phyloP scores from a whole-genome alignment of 2,329 filamentous ascomycete genomes.

The Colletotrichum theobromicola region DNA sequence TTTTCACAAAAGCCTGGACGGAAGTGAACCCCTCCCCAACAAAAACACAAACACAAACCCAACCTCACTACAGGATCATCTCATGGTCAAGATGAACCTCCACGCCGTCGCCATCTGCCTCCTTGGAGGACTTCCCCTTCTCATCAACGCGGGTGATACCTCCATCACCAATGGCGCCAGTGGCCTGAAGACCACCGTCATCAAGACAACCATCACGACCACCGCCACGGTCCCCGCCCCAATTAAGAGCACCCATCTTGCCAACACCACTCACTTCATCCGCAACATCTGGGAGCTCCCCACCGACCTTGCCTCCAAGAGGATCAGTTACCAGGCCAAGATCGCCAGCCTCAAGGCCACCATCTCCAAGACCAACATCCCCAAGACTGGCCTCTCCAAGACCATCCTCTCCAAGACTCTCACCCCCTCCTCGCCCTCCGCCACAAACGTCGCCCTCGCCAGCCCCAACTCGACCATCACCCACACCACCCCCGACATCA shows the following conservation, averaged over 20 bases:
- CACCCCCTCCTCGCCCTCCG: neutral
- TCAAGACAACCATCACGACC: neutral
- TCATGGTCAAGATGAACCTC: neutral
- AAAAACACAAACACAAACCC: neutral
- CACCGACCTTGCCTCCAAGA: neutral
- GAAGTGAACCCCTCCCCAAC: neutral
- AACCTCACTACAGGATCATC: neutral
- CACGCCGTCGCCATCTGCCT: neutral
- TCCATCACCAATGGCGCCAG: neutral
- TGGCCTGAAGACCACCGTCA: neutral
- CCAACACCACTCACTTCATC: neutral
- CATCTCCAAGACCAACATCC: neutral
- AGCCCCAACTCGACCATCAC: neutral
- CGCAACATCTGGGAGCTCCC: neutral
- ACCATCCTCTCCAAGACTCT: neutral
- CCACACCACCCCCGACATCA: neutral
- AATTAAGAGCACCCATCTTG: neutral
- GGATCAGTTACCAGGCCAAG: too few species aligned
- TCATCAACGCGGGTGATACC: neutral
- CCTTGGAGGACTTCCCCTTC: neutral
- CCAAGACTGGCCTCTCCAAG: neutral
- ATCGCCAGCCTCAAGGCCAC: neutral
- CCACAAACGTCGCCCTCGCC: neutral
- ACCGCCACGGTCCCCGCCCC: neutral
- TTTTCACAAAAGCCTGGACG: neutral